These are phyloP conservation scores for Fonticula alba DNA, from an alignment of 78 protist genomes.

Conservation along the genomic window DNA sequence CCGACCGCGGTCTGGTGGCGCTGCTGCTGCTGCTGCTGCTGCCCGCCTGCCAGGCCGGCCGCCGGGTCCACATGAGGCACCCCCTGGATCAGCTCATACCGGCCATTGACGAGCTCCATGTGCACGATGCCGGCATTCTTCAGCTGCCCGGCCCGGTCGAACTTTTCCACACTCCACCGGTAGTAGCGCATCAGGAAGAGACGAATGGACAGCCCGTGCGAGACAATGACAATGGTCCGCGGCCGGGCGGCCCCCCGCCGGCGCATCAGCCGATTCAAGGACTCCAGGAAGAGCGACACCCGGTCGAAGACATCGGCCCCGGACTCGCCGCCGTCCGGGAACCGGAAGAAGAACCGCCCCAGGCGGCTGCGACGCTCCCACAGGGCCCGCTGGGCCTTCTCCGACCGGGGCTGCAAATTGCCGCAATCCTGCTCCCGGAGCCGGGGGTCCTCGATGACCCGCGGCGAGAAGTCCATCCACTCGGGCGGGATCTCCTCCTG, in stretches of 20 bases:
- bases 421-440: slow-evolving; percentile 55
- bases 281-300: slow-evolving; percentile 13
- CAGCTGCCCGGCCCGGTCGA: too few relatives aligned
- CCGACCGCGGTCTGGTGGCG: too few relatives aligned
- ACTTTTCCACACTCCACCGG: slow-evolving; percentile 17
- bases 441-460: slow-evolving; percentile 42
- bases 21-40: too few relatives aligned
- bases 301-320: slow-evolving; percentile 41
- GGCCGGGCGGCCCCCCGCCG: too few relatives aligned
- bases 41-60: too few relatives aligned
- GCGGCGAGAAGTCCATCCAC: too few relatives aligned
- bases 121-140: too few relatives aligned
- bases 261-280: slow-evolving; percentile 21
- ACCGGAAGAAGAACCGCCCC: slow-evolving; percentile 43
- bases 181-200: slow-evolving; percentile 34
- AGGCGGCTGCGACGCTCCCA: slow-evolving; percentile 1
- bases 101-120: too few relatives aligned
- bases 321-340: slow-evolving; percentile 35
- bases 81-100: too few relatives aligned
- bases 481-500: not conserved
- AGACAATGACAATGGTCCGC: slow-evolving; percentile 13
- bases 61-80: too few relatives aligned
- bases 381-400: not conserved
- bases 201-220: slow-evolving; percentile 38
- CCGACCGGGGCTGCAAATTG: slow-evolving; percentile 14